Evolutionary conservation across 106 monocot species (phyloP).

Genomic region (Dendrobium officinale): DNA sequence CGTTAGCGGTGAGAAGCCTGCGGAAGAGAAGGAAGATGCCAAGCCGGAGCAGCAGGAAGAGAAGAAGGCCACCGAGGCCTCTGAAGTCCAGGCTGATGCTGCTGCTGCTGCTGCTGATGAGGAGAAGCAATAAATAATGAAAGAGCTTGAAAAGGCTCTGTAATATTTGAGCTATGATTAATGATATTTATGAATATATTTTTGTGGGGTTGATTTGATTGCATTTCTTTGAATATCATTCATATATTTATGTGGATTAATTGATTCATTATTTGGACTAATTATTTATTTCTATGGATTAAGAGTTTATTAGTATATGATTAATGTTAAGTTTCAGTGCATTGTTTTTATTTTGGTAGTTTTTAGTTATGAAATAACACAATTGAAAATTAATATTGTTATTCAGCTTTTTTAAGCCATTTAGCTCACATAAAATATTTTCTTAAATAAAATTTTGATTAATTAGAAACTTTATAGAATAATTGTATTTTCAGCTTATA

Average conservation of each 20-base stretch:
- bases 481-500: too few species aligned
- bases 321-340: too few species aligned
- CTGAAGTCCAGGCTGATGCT: too few species aligned
- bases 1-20: not conserved
- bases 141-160: not conserved
- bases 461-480: too few species aligned
- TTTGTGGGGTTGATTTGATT: not conserved
- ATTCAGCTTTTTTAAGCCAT: too few species aligned
- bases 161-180: not conserved
- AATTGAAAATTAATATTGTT: too few species aligned
- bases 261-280: conserved; percentile 1
- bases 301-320: too few species aligned
- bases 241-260: not conserved
- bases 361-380: too few species aligned
- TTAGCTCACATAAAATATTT: too few species aligned
- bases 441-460: too few species aligned
- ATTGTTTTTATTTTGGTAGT: too few species aligned
- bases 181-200: not conserved
- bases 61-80: not conserved
- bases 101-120: not conserved
- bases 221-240: not conserved
- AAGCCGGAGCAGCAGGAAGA: not conserved
- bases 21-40: not conserved
- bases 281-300: not conserved
- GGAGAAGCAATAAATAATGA: not conserved